Conservation (phyloP, 2,329 filamentous ascomycete species). For the Paraphoma chrysanthemicola region DNA sequence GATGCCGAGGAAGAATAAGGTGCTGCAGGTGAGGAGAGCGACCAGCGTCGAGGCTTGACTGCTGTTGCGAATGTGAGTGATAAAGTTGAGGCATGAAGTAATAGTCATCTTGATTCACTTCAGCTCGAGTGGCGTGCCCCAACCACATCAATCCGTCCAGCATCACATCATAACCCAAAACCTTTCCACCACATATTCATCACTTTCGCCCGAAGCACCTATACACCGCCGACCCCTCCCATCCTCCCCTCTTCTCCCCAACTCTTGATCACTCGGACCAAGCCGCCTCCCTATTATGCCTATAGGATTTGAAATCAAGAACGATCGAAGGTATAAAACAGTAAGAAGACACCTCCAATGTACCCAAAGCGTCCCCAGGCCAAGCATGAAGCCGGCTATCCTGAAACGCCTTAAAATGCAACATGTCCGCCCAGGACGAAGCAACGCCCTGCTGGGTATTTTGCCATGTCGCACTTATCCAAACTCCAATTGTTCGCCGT, state of each 20-base stretch:
- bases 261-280: background rate
- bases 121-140: background rate
- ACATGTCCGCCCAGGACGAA: constrained; percentile 5
- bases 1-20: background rate
- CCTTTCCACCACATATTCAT: background rate
- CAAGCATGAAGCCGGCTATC: background rate
- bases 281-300: background rate
- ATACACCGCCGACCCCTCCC: background rate
- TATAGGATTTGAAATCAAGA: background rate
- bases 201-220: background rate
- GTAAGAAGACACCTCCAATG: background rate
- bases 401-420: constrained; percentile 3
- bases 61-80: too few relatives aligned
- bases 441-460: constrained; percentile 8
- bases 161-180: too few relatives aligned
- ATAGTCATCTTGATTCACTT: background rate
- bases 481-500: background rate
- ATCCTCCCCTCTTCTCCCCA: background rate
- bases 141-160: too few relatives aligned
- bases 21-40: background rate
- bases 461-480: constrained; percentile 4
- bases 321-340: constrained; percentile 1
- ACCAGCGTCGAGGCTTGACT: too few relatives aligned
- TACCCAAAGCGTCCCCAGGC: background rate
- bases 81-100: background rate